Evolutionary conservation across 495 filamentous ascomycete species (phyloP), one percentile per base, ranked within the genome.

Genomic region (Parathielavia hyrcaniae): DNA sequence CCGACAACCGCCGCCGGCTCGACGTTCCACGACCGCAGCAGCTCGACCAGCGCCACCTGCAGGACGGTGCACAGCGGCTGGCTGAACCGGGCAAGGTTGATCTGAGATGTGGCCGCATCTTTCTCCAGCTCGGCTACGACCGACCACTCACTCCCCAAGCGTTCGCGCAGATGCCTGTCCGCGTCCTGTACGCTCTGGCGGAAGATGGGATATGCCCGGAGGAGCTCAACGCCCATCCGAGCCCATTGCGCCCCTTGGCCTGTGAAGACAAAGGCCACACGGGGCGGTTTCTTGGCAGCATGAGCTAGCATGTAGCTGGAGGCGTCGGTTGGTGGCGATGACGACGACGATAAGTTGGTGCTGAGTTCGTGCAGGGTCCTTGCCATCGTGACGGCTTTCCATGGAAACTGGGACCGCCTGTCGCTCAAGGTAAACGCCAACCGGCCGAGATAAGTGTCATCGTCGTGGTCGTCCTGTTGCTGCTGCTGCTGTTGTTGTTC

Each of bases 51-150:
- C 0, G 75, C 75, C n/a, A 80, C 66, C 49, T 80, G 77, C 0
- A 80, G 34, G 30, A 71, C 71, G 5, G 77, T 79, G 55, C 72
- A 82, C 22, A 75, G 38, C 13, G 82, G 77, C 55, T 81, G 79
- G 14, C 26, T 16, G 5, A 34, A 11, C 8, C 2, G 0, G 16
- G 47, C 47, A 4, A 1, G 6, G 30, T 30, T 1, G 13, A 50
- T 0, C 14, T 26, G 47, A 5, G 30, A 35, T 13, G 26, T 17
- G 9, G 47, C 19, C 4, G 1, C 9, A 3, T 13, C 6, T 0
- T 14, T 7, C 7, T 16, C 7, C 4, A 50, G 47, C 30, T 50
- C 26, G 5, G 17, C 30, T 1, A 4, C 26, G 10, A n/a, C 16
- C 0, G 47, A 17, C 47, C 47, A 50, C 14, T 16, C 5, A 1